These are phyloP conservation scores for Casuarina equisetifolia DNA, from an alignment of 306 rosid genomes.

Conservation along the genomic window DNA sequence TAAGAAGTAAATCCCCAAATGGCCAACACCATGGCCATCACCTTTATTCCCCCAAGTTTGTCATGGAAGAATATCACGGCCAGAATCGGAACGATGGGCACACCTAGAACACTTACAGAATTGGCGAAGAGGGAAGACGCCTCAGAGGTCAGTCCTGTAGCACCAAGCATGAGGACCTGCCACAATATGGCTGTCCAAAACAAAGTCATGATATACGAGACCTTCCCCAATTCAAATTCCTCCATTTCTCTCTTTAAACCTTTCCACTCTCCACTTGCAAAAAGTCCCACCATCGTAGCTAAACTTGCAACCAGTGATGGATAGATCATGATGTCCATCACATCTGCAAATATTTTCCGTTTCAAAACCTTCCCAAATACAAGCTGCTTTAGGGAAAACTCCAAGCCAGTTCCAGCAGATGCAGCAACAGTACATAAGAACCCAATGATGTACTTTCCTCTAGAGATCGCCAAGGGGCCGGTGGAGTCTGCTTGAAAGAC, in stretches of 20 bases:
- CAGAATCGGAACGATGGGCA: conserved; percentile 48
- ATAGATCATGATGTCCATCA: conserved; percentile 37
- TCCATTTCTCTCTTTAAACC: conserved; percentile 37
- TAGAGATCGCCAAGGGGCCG: neutral
- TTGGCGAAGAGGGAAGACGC: conserved; percentile 60
- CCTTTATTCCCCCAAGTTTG: conserved; percentile 46
- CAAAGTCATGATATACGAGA: conserved; percentile 39
- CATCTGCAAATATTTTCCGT: conserved; percentile 34
- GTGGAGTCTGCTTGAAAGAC: conserved; percentile 20
- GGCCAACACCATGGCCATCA: conserved; percentile 45
- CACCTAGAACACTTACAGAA: conserved; percentile 38
- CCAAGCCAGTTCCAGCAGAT: conserved; percentile 33
- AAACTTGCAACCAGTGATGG: conserved; percentile 24
- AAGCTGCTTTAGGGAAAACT: conserved; percentile 39
- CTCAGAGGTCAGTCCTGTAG: conserved; percentile 45
- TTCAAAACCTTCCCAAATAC: conserved; percentile 34
- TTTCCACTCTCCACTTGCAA: conserved; percentile 53
- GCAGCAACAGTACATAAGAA: conserved; percentile 46
- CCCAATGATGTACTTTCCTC: conserved; percentile 39
- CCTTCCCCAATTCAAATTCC: conserved; percentile 35
- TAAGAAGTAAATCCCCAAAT: conserved; percentile 57
- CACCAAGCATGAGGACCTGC: conserved; percentile 35
- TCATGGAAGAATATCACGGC: conserved; percentile 55
- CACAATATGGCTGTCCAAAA: conserved; percentile 39
- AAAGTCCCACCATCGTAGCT: conserved; percentile 33